Base-by-base conservation (phyloP, 345 rosid genomes). In the Aurinia saxatilis region DNA sequence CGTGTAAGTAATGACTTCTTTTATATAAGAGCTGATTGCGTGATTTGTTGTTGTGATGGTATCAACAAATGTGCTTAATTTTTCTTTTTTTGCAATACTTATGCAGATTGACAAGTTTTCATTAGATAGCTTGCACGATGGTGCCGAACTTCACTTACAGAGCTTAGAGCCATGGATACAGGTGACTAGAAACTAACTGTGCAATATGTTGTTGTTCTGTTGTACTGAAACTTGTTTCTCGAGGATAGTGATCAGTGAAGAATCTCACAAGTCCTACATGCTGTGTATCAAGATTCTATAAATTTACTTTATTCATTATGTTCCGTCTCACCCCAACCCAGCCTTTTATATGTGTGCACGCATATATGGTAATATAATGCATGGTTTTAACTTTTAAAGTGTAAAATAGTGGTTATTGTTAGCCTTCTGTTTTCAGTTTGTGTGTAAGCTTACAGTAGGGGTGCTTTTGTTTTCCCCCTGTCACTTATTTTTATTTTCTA, bases 111-210 rank as follows among this genome's bases (percentile, higher is more conserved):
- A 93, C 73, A 93, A 90, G 76, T 65, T 77, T 75, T 79, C 96
- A 34, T 74, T 90, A 79, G 99, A 93, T 79, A 82, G 92, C 70
- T 66, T 93, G 85, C 85, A 79, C 40, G 95, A 86, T 60, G 75
- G 79, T 57, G 96, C 92, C 57, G 99, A 87, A 75, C 77, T 87
- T 78, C 88, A 93, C 77, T 77, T 93, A 71, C 97, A 84, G 79
- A 82, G 84, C 73, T 82, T 93, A 84, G 97, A 93, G 69, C 97
- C 96, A 64, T 93, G 99, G 99, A 63, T 93, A 71, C 97, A 90
- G 92, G 97, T 93, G 57, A 10, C 16, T 2, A 9, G 11, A 38
- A 46, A 56, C 49, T 46, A 10, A 19, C 6, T 47, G 34, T 71
- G 56, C 31, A 44, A 57, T 46, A 45, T 11, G 29, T 45, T 59